Base-by-base conservation (phyloP, 2,329 filamentous ascomycete genomes). In the Curvularia sp. region DNA sequence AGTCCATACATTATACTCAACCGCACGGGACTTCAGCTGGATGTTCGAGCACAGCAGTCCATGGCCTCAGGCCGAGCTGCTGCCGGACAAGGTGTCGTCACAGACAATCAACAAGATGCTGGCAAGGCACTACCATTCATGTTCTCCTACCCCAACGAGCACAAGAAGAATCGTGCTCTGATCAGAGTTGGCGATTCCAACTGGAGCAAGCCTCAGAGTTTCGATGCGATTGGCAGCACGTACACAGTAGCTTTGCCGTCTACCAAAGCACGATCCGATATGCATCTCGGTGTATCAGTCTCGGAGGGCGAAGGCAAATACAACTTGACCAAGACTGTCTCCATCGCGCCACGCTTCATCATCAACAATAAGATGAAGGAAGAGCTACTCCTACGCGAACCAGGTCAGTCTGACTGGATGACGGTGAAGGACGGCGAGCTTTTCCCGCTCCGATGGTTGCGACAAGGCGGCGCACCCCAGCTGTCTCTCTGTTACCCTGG, bases 121-220 rank as follows among this genome's bases (percentile, higher is more conserved):
- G 84, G 86, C n/a, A 93, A 92, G 74, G 89, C 93, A 0, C 80
- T 90, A 34, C 95, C 96, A 0, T 91, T 97, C 74, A 97, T 99
- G 93, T 99, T 98, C 77, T 97, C 95, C 0, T 99, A 90, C 74
- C 86, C 87, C 1, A 92, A 85, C 19, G 91, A 97, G 64, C 95
- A 99, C 71, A 90, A 91, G 67, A 92, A 92, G 68, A 99, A 99
- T 75, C 88, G 95, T 65, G 93, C 92, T 6, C 81, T 96, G 43
- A 81, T 99, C 59, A 96, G 92, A 78, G 87, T 97, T 39, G 92
- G 90, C 5, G 90, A 96, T 53, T 97, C 95, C 0, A 86, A 89
- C 59, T 99, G 95, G 96, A 98, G 95, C 79, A 97, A 95, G 74
- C 92, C 94, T 0, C 94, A 98, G 75, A 97, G 92, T 83, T 97